Percentiles rank a stretch among this genome's conserved stretches.
These are phyloP conservation scores for Capsicum baccatum DNA, from an alignment of 257 asterid species.

Conservation along the genomic window DNA sequence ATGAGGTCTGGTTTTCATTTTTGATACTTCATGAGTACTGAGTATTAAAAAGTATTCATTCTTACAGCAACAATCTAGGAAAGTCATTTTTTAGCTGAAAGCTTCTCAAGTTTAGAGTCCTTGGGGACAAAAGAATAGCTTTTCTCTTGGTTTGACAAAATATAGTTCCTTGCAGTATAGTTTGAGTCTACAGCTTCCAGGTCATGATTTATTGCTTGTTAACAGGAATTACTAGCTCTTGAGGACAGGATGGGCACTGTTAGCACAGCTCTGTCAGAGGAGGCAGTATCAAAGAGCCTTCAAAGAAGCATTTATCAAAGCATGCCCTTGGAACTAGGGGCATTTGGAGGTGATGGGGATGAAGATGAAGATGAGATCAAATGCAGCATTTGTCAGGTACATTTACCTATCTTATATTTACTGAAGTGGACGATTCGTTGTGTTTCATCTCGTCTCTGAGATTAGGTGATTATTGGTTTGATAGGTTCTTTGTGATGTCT, in stretches of 20 bases:
- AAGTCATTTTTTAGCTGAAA: slow-evolving; percentile 13
- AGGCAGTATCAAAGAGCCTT: slow-evolving; percentile 68
- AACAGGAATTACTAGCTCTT: slow-evolving; percentile 85
- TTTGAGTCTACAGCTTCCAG: not conserved
- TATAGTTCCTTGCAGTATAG: not conserved
- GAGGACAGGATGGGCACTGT: slow-evolving; percentile 94
- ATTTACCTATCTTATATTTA: not conserved
- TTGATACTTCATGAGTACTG: not conserved
- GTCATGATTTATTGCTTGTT: not conserved
- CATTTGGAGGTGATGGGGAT: slow-evolving; percentile 42
- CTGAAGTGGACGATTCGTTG: not conserved
- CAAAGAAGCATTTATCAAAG: slow-evolving; percentile 51
- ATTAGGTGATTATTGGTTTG: not conserved
- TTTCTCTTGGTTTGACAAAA: not conserved
- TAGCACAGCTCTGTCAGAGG: slow-evolving; percentile 86
- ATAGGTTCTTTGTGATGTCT: not conserved
- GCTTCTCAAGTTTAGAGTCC: not conserved
- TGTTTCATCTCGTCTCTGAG: not conserved
- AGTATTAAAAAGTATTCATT: not conserved
- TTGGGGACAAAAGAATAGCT: not conserved
- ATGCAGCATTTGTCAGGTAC: slow-evolving; percentile 95
- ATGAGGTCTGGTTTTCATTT: slow-evolving; percentile 61
- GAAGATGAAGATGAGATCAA: slow-evolving; percentile 62
- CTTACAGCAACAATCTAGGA: not conserved
- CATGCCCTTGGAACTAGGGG: slow-evolving; percentile 34